These are phyloP conservation scores for Durio zibethinus DNA, from an alignment of 345 rosid genomes.

Conservation along the genomic window DNA sequence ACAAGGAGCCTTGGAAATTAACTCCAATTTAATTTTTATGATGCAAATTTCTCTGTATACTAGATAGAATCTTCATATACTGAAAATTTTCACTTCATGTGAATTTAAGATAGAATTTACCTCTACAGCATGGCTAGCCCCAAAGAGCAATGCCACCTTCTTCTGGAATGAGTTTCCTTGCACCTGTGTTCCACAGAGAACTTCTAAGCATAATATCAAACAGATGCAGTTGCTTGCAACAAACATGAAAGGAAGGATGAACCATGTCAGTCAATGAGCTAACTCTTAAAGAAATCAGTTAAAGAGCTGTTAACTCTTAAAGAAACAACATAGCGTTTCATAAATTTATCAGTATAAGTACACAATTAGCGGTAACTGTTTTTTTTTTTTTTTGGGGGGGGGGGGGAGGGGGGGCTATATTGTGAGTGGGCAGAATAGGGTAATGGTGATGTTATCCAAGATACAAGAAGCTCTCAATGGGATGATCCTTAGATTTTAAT, in stretches of 20 bases:
- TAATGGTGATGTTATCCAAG: not conserved
- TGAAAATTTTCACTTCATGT: not conserved
- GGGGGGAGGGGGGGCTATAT: no score
- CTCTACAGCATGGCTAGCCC: slow-evolving; percentile 69
- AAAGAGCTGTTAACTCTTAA: not conserved
- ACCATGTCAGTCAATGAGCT: not conserved
- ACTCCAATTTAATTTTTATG: not conserved
- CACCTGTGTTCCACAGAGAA: slow-evolving; percentile 45
- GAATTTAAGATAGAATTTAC: slow-evolving; percentile 38
- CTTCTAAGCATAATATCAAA: not conserved
- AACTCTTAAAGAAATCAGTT: slow-evolving; percentile 1
- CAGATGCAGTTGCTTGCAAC: slow-evolving; percentile 1
- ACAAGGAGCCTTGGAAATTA: not conserved
- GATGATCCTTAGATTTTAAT: not conserved
- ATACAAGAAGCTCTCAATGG: not conserved
- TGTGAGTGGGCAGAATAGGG: not conserved
- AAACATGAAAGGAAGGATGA: not conserved
- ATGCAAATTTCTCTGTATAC: not conserved
- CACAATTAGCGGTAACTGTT: not conserved
- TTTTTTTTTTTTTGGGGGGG: no score
- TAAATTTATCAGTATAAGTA: not conserved
- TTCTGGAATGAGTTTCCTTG: slow-evolving; percentile 97
- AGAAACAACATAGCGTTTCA: slow-evolving; percentile 6
- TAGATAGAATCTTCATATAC: not conserved
- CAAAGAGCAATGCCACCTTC: slow-evolving; percentile 82